phyloP scores from a whole-genome alignment of 768 basidiomycete genomes.

The Neoboletus magnificus region DNA sequence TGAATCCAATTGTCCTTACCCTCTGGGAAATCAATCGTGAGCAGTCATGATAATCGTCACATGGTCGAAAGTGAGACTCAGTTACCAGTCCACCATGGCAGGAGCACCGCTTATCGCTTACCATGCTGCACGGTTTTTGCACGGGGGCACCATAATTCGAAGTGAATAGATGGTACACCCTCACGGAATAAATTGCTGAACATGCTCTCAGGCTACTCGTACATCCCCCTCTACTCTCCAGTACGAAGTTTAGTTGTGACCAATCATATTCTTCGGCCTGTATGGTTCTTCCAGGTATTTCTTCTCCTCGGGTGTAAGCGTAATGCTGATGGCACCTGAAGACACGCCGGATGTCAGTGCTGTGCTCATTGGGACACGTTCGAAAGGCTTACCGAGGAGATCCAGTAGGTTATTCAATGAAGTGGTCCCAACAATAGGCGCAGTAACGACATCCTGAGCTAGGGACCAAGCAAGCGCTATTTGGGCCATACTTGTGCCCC shows the following conservation, averaged over 20 bases:
- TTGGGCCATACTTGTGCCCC: not conserved
- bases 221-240: not conserved
- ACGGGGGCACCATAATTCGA: not conserved
- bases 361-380: not conserved
- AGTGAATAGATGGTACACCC: not conserved
- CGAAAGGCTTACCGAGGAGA: conserved; percentile 2
- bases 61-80: no score
- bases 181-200: not conserved
- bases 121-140: no score
- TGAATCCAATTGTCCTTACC: not conserved
- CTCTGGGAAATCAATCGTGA: no score
- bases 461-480: conserved; percentile 4
- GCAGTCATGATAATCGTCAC: no score
- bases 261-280: conserved; percentile 34
- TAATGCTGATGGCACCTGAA: conserved; percentile 3
- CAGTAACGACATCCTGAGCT: conserved; percentile 4
- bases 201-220: not conserved
- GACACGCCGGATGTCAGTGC: not conserved
- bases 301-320: conserved; percentile 9
- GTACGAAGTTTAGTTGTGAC: conserved; percentile 34
- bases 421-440: conserved; percentile 8
- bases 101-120: no score
- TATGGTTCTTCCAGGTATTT: conserved; percentile 11
- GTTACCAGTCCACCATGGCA: no score
- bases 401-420: conserved; percentile 8